Evolutionary conservation across 148 eudicot species (phyloP), one percentile per base, ranked within the genome.

Genomic region (Persicaria maculosa): DNA sequence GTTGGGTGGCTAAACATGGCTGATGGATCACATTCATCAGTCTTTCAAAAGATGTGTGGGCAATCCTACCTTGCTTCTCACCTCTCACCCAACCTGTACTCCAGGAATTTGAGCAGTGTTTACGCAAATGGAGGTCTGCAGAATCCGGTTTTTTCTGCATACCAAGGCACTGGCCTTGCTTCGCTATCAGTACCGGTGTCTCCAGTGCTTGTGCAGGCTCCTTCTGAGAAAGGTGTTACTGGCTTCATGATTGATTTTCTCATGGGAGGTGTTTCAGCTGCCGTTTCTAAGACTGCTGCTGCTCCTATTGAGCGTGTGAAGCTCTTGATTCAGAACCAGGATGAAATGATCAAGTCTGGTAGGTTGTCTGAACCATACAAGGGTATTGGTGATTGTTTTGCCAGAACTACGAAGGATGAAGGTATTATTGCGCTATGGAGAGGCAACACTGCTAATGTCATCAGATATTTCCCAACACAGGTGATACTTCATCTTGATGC

Each of bases 381-480:
- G 76, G 93, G 93, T 61, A 91, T 91, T 64, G 19, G 75, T 20
- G 86, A 91, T 74, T 89, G 93, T 77, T 91, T 89, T 77, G 84
- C 86, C 31, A 79, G 93, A 79, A 89, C 97, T 19, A 78, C 86
- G 0, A 89, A 86, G 83, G 93, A 91, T 47, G 97, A 91, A 80
- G 97, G 97, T 16, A 53, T 91, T 54, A 16, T 89, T 71, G 46
- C 97, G 69, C 87, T 91, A 50, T 91, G 93, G 89, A 81, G 91
- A 79, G 87, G 93, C 73, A 91, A 91, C 75, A 89, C 90, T 25
- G 90, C 88, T 14, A 89, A 91, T 81, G 97, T 89, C 59, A 86
- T 91, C 72, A 81, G 97, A 85, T 91, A 91, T 77, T 91, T 91
- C 81, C 97, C 97, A n/a, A 89, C 97, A 68, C 97, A 91, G 90